Percentiles rank a stretch among this genome's conserved stretches.
Evolutionary conservation across 139 green algal genomes (phyloP).

Genomic region (Coccomyxa sp.): DNA sequence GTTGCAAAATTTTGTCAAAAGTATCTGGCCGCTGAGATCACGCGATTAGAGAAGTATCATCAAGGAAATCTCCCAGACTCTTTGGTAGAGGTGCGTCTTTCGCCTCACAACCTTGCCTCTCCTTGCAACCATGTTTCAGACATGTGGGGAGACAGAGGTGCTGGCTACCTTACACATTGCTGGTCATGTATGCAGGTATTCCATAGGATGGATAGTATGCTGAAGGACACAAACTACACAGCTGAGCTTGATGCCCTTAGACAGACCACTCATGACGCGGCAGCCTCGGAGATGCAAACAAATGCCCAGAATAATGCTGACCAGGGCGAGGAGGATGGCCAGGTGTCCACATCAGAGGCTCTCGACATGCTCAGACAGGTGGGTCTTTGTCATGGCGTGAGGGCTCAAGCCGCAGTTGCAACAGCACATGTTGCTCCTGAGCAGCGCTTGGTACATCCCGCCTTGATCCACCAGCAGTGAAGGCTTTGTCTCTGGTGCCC

Average conservation of each 20-base stretch:
- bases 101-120: not conserved
- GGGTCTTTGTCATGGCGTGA: too few species aligned
- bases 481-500: too few species aligned
- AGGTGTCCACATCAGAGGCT: slow-evolving; percentile 40
- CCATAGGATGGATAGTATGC: slow-evolving; percentile 76
- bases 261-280: not conserved
- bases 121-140: not conserved
- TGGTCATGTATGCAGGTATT: slow-evolving; percentile 37
- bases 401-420: too few species aligned
- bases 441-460: too few species aligned
- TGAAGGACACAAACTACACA: slow-evolving; percentile 50
- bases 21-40: slow-evolving; percentile 73
- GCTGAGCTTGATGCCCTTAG: slow-evolving; percentile 38
- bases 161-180: not conserved
- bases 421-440: too few species aligned
- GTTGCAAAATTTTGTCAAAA: slow-evolving; percentile 83
- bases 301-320: not conserved
- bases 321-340: not conserved
- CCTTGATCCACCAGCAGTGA: too few species aligned
- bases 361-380: slow-evolving; percentile 56
- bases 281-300: not conserved
- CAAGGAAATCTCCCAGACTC: slow-evolving; percentile 51
- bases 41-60: slow-evolving; percentile 46
- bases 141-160: not conserved
- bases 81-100: slow-evolving; percentile 43